Conservation (phyloP, 2,329 filamentous ascomycete genomes). For the Colletotrichum lini region DNA sequence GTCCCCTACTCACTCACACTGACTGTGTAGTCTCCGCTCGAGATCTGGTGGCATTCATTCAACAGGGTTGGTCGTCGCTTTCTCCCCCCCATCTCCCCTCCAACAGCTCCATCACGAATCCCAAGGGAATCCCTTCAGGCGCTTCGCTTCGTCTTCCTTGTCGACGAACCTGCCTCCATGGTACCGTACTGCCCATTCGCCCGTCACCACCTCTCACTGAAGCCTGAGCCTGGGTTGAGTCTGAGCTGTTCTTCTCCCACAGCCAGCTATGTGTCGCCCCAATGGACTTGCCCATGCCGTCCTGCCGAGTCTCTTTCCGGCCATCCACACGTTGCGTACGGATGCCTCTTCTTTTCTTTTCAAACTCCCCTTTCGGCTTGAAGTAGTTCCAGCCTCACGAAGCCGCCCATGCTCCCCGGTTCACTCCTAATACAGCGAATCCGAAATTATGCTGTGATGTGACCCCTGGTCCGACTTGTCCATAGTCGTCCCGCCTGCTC, state of each 20-base stretch:
- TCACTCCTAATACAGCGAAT: not conserved
- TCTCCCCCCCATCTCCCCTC: not conserved
- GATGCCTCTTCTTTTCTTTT: not conserved
- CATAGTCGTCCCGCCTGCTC: constrained; percentile 24
- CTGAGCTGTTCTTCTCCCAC: not conserved
- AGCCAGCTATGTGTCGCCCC: constrained; percentile 11
- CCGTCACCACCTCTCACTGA: not conserved
- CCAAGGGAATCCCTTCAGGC: constrained; percentile 23
- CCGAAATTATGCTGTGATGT: not conserved
- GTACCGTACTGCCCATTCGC: not conserved
- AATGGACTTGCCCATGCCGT: constrained; percentile 15
- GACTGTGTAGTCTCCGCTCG: not conserved
- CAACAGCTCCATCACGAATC: constrained; percentile 6
- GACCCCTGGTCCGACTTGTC: constrained; percentile 5
- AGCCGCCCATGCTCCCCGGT: constrained; percentile 27
- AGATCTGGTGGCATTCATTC: not conserved
- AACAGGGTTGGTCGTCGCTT: constrained; percentile 8
- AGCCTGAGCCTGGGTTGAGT: not conserved
- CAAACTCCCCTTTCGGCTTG: constrained; percentile 11
- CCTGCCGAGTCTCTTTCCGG: constrained; percentile 6
- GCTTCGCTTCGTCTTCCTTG: not conserved
- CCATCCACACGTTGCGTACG: constrained; percentile 16
- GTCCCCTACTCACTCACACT: not conserved
- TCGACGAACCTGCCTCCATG: not conserved
- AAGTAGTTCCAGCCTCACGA: not conserved